Evolutionary conservation across 2,329 filamentous ascomycete species (phyloP).

Genomic region (Aspergillus tanneri): DNA sequence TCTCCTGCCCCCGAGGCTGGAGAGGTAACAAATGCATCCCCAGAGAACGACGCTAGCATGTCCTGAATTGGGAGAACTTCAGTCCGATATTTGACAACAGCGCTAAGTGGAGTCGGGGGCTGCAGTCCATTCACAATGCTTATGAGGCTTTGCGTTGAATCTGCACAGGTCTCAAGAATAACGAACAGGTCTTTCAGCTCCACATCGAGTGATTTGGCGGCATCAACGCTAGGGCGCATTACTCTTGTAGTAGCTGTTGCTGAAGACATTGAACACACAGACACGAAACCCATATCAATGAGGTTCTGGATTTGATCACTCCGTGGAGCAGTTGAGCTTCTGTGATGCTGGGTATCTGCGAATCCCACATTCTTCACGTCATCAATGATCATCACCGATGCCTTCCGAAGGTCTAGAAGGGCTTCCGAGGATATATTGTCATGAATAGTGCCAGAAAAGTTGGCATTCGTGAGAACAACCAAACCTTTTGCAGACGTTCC

Average conservation of each 20-base stretch:
- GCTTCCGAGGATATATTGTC: slow-evolving; percentile 64
- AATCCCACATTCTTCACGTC: slow-evolving; percentile 57
- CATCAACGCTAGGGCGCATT: slow-evolving; percentile 54
- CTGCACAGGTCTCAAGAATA: slow-evolving; percentile 90
- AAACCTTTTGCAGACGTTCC: slow-evolving; percentile 72
- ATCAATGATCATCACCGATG: slow-evolving; percentile 80
- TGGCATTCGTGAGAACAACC: slow-evolving; percentile 75
- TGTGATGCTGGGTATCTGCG: slow-evolving; percentile 33
- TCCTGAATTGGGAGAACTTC: slow-evolving; percentile 82
- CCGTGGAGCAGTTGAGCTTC: slow-evolving; percentile 27
- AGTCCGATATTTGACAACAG: slow-evolving; percentile 81
- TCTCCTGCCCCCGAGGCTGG: slow-evolving; percentile 24
- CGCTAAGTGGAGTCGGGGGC: slow-evolving; percentile 79
- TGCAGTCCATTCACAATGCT: slow-evolving; percentile 73
- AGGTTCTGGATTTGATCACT: slow-evolving; percentile 52
- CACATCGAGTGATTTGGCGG: slow-evolving; percentile 69
- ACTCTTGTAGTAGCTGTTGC: slow-evolving; percentile 68
- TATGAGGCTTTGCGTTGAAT: slow-evolving; percentile 92
- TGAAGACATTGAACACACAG: slow-evolving; percentile 82
- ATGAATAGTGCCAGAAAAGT: slow-evolving; percentile 66
- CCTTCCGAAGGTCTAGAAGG: slow-evolving; percentile 70
- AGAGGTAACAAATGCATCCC: slow-evolving; percentile 67
- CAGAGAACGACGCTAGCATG: slow-evolving; percentile 84
- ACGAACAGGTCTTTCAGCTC: slow-evolving; percentile 83
- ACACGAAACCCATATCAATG: slow-evolving; percentile 71